These are phyloP conservation scores for Yamadazyma atlantica DNA, from an alignment of 1,139 yeast genomes.

Conservation along the genomic window DNA sequence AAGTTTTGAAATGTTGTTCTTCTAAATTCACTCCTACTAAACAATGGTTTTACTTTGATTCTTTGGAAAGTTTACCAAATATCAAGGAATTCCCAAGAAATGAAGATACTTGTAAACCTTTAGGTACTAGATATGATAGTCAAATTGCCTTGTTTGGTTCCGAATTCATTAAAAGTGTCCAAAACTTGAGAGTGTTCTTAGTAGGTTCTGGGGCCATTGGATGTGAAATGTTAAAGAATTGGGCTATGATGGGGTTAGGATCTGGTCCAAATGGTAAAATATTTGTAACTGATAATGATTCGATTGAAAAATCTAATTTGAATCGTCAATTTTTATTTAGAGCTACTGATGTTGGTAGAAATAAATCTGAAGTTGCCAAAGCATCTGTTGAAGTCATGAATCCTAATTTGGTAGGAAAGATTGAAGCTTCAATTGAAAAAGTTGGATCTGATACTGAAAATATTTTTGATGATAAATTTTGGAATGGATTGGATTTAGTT, in stretches of 20 bases:
- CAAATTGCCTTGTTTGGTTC: constrained; percentile 94
- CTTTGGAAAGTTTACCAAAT: constrained; percentile 84
- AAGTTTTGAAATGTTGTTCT: constrained; percentile 90
- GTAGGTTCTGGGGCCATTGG: constrained; percentile 99
- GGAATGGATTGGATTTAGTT: constrained; percentile 81
- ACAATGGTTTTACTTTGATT: constrained; percentile 92
- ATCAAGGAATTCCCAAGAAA: constrained; percentile 57
- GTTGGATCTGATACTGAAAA: constrained; percentile 93
- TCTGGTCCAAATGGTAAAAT: constrained; percentile 88
- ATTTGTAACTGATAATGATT: constrained; percentile 86
- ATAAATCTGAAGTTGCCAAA: constrained; percentile 90
- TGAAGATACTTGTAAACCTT: constrained; percentile 71
- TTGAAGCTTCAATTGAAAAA: constrained; percentile 75
- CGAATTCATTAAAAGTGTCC: constrained; percentile 67
- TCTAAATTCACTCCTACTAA: constrained; percentile 90
- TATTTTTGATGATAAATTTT: constrained; percentile 82
- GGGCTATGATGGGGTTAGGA: constrained; percentile 97
- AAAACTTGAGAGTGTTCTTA: constrained; percentile 79
- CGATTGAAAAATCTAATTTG: constrained; percentile 91
- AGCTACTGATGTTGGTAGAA: constrained; percentile 89
- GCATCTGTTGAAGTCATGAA: constrained; percentile 82
- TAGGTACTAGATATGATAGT: constrained; percentile 81
- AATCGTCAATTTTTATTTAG: constrained; percentile 96
- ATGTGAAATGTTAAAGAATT: constrained; percentile 96
- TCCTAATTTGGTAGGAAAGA: constrained; percentile 76